Conservation (phyloP, 2,329 filamentous ascomycete species). For the Talaromyces sp. region DNA sequence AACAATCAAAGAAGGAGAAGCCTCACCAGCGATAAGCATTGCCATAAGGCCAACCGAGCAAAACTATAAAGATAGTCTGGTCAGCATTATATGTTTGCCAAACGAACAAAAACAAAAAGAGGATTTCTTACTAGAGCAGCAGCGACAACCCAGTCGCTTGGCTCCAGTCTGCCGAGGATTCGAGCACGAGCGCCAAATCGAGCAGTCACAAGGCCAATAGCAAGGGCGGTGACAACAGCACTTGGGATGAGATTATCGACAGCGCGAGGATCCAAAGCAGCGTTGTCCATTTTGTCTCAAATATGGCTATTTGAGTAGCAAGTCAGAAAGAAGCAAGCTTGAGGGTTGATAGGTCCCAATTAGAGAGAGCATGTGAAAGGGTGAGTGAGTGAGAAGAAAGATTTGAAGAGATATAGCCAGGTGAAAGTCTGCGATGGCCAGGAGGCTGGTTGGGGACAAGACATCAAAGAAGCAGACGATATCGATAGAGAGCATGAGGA, state of each 20-base stretch:
- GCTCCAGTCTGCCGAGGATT: constrained; percentile 27
- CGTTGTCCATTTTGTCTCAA: not conserved
- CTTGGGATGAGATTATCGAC: constrained; percentile 23
- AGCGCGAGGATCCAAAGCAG: constrained; percentile 20
- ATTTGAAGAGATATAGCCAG: no score
- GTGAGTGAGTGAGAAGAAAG: no score
- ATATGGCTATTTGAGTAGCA: not conserved
- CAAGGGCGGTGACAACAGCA: constrained; percentile 26
- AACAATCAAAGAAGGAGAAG: not conserved
- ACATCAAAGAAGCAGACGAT: not conserved
- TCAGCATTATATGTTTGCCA: not conserved
- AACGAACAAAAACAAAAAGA: not conserved
- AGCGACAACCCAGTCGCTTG: constrained; percentile 33
- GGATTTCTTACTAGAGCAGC: constrained; percentile 24
- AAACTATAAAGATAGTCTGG: not conserved
- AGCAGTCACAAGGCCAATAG: constrained; percentile 22
- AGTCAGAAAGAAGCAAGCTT: not conserved
- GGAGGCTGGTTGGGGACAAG: not conserved
- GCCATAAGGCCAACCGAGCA: constrained; percentile 21
- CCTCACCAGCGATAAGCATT: constrained; percentile 22
- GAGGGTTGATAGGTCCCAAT: not conserved
- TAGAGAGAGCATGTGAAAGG: not conserved
- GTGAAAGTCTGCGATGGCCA: not conserved
- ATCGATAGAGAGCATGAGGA: not conserved
- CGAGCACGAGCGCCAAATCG: constrained; percentile 28